phyloP scores from a whole-genome alignment of 805 yeast genomes.

The Saccharomycopsis capsularis region DNA sequence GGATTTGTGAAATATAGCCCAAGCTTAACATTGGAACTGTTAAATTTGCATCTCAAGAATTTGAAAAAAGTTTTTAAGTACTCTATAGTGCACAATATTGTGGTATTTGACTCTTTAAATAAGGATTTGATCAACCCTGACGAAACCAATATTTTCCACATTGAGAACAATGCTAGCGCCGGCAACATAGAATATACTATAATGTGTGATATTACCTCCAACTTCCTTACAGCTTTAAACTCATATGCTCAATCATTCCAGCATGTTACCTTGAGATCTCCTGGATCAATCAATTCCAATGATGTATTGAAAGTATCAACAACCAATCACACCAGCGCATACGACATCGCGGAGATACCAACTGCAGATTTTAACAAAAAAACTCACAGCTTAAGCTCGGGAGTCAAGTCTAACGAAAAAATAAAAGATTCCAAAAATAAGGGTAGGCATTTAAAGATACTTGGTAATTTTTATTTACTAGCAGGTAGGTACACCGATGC shows the following conservation, averaged over 20 bases:
- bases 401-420: slow-evolving; percentile 10
- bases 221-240: slow-evolving; percentile 57
- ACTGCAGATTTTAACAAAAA: slow-evolving; percentile 4
- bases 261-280: slow-evolving; percentile 77
- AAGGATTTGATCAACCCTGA: background rate
- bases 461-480: slow-evolving; percentile 69
- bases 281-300: slow-evolving; percentile 55
- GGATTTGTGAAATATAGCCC: slow-evolving; percentile 35
- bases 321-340: slow-evolving; percentile 24
- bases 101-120: slow-evolving; percentile 44
- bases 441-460: slow-evolving; percentile 69
- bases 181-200: slow-evolving; percentile 47
- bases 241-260: slow-evolving; percentile 65
- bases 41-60: slow-evolving; percentile 29
- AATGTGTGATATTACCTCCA: slow-evolving; percentile 64
- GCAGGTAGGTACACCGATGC: slow-evolving; percentile 78
- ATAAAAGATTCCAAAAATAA: slow-evolving; percentile 40
- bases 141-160: slow-evolving; percentile 21
- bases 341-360: slow-evolving; percentile 3
- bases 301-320: slow-evolving; percentile 35
- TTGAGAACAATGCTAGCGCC: slow-evolving; percentile 28
- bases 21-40: slow-evolving; percentile 22
- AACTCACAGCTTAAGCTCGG: slow-evolving; percentile 5
- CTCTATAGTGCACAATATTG: slow-evolving; percentile 46
- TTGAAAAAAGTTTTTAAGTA: slow-evolving; percentile 43